A percentile compares a stretch with the other conserved stretches of the same genome.
Evolutionary conservation across 2,329 filamentous ascomycete genomes (phyloP).

Genomic region (Diaporthe eres): DNA sequence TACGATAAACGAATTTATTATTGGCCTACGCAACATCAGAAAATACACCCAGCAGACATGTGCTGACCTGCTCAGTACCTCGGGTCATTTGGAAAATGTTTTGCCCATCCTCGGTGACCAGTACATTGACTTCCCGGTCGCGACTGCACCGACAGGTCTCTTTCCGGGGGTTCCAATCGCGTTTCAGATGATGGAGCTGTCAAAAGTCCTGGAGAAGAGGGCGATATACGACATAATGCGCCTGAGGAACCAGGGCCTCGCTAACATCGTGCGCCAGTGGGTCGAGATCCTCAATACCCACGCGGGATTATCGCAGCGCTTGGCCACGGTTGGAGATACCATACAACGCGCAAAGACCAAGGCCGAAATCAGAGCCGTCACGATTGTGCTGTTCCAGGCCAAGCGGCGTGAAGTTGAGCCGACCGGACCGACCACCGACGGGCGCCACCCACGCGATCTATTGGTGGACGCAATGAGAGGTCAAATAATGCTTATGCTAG

Average conservation of each 20-base stretch:
- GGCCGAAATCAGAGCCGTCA: not conserved
- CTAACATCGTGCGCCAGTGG: not conserved
- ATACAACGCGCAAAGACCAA: too few relatives aligned
- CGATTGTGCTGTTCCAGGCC: not conserved
- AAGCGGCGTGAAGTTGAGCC: not conserved
- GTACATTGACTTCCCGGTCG: not conserved
- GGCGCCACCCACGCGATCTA: not conserved
- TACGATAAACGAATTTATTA: not conserved
- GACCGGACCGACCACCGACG: not conserved
- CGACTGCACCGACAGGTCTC: not conserved
- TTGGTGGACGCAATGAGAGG: not conserved
- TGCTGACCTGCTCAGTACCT: not conserved
- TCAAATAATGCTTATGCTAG: not conserved
- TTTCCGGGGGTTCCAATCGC: not conserved
- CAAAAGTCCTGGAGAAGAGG: not conserved
- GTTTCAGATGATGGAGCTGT: not conserved
- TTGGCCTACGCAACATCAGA: not conserved
- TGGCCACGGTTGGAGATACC: rapidly evolving
- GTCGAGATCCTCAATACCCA: not conserved
- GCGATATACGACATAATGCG: not conserved
- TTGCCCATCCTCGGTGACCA: not conserved
- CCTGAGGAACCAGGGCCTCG: not conserved
- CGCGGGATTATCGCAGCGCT: not conserved
- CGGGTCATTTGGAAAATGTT: not conserved
- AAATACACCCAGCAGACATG: not conserved